phyloP scores from a whole-genome alignment of 331 rosid genomes.

The Quercus lobata region DNA sequence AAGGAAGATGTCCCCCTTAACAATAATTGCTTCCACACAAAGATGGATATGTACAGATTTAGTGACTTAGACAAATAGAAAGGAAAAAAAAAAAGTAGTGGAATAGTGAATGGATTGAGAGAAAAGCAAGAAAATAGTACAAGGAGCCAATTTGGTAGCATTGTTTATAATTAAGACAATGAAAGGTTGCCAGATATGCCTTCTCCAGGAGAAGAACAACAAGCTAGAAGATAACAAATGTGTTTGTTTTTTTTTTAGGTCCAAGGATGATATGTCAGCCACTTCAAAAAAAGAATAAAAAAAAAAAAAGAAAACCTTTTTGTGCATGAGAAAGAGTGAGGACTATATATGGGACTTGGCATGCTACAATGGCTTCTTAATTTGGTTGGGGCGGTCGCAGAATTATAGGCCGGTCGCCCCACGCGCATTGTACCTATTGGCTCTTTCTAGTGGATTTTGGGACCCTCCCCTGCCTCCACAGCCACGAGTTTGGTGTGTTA shows the following conservation, averaged over 20 bases:
- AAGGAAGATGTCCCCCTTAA: conserved; percentile 1
- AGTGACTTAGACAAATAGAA: not conserved
- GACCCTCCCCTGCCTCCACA: conserved; percentile 16
- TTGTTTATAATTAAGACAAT: not conserved
- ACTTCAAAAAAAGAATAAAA: not conserved
- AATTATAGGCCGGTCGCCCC: conserved; percentile 32
- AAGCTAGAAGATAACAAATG: not conserved
- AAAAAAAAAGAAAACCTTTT: not conserved
- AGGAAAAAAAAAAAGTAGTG: conserved; percentile 1
- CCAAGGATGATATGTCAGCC: not conserved
- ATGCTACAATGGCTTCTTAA: not conserved
- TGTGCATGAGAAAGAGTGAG: not conserved
- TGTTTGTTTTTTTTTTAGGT: too few relatives aligned
- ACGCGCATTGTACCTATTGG: conserved; percentile 38
- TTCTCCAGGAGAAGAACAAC: not conserved
- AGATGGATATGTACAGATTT: not conserved
- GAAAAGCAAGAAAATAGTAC: not conserved
- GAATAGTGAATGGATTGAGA: conserved; percentile 12
- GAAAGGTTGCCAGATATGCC: not conserved
- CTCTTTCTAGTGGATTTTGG: conserved; percentile 42
- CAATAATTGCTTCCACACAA: conserved; percentile 11
- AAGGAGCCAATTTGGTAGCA: not conserved
- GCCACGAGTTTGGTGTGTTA: too few relatives aligned
- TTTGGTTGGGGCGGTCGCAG: conserved; percentile 50
- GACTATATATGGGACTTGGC: not conserved